Conservation (phyloP, 2,329 filamentous ascomycete species). For the Alternaria sp. region DNA sequence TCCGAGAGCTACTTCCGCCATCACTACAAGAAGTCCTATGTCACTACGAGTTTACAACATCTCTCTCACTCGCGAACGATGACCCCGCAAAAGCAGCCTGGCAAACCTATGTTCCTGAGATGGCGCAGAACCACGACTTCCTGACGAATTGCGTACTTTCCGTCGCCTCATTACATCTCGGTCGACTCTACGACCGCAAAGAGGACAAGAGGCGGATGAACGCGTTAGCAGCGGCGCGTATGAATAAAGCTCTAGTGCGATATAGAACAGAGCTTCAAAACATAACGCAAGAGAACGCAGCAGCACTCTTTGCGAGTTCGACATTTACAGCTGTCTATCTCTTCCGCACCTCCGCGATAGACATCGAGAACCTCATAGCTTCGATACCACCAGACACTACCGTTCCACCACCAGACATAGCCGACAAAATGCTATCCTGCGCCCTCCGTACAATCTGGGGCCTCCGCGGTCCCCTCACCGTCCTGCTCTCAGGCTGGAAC, state of each 20-base stretch:
- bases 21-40: conserved; percentile 35
- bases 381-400: conserved; percentile 26
- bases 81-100: conserved; percentile 43
- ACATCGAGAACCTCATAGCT: conserved; percentile 38
- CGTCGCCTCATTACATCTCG: conserved; percentile 55
- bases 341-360: conserved; percentile 40
- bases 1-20: conserved; percentile 30
- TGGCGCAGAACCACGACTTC: conserved; percentile 53
- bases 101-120: conserved; percentile 40
- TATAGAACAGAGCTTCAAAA: conserved; percentile 39
- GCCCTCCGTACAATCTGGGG: conserved; percentile 36
- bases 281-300: conserved; percentile 51
- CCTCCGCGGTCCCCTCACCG: conserved; percentile 39
- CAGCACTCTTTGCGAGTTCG: conserved; percentile 48
- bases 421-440: conserved; percentile 37
- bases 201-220: conserved; percentile 33
- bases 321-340: conserved; percentile 44
- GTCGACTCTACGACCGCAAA: conserved; percentile 42
- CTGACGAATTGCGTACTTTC: conserved; percentile 55
- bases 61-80: conserved; percentile 36
- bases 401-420: conserved; percentile 23
- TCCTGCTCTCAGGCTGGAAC: conserved; percentile 41
- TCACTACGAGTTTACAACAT: conserved; percentile 45
- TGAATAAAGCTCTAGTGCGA: conserved; percentile 42
- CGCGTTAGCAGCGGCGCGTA: conserved; percentile 36